Evolutionary conservation across 2,329 filamentous ascomycete species (phyloP).

Genomic region (Chalaropsis thielavioides): DNA sequence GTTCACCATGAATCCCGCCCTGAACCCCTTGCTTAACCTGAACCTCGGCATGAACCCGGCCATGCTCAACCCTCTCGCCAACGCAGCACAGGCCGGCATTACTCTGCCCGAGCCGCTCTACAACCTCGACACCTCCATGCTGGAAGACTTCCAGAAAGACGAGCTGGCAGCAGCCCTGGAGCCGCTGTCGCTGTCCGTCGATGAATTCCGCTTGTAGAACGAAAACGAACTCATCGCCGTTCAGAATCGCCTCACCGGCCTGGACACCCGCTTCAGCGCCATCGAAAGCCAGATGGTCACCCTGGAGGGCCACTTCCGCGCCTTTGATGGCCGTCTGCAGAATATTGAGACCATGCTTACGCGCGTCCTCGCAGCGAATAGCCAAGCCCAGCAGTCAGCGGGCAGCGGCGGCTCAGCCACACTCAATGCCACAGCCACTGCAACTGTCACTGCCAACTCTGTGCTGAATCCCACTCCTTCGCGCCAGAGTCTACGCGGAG

Average conservation of each 20-base stretch:
- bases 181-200: neutral
- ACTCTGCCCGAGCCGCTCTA: neutral
- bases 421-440: neutral
- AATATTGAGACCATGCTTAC: neutral
- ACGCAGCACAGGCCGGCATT: neutral
- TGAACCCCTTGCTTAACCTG: neutral
- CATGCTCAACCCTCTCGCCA: neutral
- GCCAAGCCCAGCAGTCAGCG: neutral
- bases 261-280: neutral
- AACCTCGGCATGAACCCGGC: neutral
- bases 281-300: neutral
- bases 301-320: neutral
- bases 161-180: neutral
- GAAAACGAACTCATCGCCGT: neutral
- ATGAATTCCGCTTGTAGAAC: constrained; percentile 3
- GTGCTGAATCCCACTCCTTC: neutral
- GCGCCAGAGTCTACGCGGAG: neutral
- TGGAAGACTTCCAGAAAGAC: neutral
- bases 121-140: neutral
- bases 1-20: neutral
- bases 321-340: neutral
- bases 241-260: neutral
- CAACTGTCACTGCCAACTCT: neutral
- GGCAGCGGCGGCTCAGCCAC: neutral
- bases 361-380: neutral